Percentiles rank a stretch among this genome's conserved stretches.
phyloP scores from a whole-genome alignment of 2,329 filamentous ascomycete genomes.

The Sclerotinia nivalis region DNA sequence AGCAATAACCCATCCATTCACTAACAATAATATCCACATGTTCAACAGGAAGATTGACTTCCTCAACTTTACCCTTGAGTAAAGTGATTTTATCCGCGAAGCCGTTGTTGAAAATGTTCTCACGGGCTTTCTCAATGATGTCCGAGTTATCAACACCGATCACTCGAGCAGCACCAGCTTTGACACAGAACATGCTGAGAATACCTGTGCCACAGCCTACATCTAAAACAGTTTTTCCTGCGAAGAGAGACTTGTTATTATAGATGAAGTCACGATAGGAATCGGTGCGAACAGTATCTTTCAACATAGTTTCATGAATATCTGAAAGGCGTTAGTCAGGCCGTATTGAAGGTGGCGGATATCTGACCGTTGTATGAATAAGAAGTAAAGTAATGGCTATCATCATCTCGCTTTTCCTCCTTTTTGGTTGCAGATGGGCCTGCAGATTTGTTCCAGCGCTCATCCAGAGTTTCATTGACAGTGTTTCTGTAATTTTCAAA shows the following conservation, averaged over 20 bases:
- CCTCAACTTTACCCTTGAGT: slow-evolving; percentile 83
- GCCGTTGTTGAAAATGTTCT: slow-evolving; percentile 81
- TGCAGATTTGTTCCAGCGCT: slow-evolving; percentile 45
- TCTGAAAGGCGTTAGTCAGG: slow-evolving; percentile 49
- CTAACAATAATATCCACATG: slow-evolving; percentile 93
- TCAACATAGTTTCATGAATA: slow-evolving; percentile 95
- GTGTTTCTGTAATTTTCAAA: slow-evolving; percentile 45
- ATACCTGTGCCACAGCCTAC: slow-evolving; percentile 89
- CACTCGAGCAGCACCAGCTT: slow-evolving; percentile 81
- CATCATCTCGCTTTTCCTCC: slow-evolving; percentile 50
- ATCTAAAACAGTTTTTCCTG: slow-evolving; percentile 83
- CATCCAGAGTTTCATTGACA: slow-evolving; percentile 45
- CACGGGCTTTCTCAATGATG: slow-evolving; percentile 82
- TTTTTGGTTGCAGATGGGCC: slow-evolving; percentile 26
- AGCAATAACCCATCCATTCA: slow-evolving; percentile 96
- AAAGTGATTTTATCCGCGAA: slow-evolving; percentile 74
- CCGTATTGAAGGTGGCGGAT: slow-evolving; percentile 22
- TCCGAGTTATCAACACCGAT: slow-evolving; percentile 90
- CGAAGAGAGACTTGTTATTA: slow-evolving; percentile 83
- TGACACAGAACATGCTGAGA: slow-evolving; percentile 90
- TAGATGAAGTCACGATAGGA: slow-evolving; percentile 96
- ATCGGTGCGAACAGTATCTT: slow-evolving; percentile 84
- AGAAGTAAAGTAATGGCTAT: slow-evolving; percentile 63
- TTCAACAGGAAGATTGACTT: slow-evolving; percentile 73
- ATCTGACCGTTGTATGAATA: slow-evolving; percentile 64